Evolutionary conservation across 2,329 filamentous ascomycete species (phyloP).

Genomic region (Periconia sp.): DNA sequence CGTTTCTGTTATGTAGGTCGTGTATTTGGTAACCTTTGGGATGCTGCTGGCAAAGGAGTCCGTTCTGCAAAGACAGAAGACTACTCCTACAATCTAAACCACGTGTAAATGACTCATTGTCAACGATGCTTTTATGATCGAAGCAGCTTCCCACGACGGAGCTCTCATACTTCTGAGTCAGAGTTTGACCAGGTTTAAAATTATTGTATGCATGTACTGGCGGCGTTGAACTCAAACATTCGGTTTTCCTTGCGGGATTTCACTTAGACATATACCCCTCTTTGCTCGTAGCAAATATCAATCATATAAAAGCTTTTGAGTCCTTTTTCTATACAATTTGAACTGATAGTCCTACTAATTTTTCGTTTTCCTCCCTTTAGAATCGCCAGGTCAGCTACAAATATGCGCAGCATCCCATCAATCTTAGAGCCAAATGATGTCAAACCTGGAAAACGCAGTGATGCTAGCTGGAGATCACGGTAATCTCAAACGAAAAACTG

Average conservation of each 20-base stretch:
- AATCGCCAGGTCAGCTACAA: too few relatives aligned
- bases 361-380: too few relatives aligned
- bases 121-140: neutral
- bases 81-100: neutral
- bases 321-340: neutral
- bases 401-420: too few relatives aligned
- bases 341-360: too few relatives aligned
- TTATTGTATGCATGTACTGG: neutral
- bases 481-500: too few relatives aligned
- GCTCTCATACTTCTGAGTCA: neutral
- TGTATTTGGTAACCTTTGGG: slow-evolving; percentile 28
- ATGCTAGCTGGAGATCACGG: too few relatives aligned
- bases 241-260: neutral
- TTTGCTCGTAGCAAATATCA: neutral
- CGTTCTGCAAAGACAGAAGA: slow-evolving; percentile 12
- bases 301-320: neutral
- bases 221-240: neutral
- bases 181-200: neutral
- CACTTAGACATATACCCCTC: neutral
- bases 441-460: too few relatives aligned
- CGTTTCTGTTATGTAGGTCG: slow-evolving; percentile 1
- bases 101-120: neutral
- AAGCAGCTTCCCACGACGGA: neutral
- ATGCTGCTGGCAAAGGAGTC: slow-evolving; percentile 26
- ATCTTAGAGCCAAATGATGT: too few relatives aligned